Evolutionary conservation across 108 stramenopile genomes (phyloP).

Genomic region (Cyclotella atomus): DNA sequence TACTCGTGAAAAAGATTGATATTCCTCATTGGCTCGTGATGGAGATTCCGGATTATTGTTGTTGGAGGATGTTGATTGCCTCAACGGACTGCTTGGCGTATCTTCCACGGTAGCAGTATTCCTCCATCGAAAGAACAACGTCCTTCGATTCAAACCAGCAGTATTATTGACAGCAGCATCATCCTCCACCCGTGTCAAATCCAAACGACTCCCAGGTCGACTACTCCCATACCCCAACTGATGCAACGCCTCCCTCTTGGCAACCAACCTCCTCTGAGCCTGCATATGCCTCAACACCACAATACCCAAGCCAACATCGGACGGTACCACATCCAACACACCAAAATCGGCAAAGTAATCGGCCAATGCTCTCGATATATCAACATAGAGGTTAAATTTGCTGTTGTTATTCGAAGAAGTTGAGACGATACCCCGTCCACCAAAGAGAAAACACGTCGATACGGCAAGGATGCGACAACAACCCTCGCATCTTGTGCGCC

Average conservation of each 20-base stretch:
- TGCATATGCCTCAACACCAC: constrained; percentile 80
- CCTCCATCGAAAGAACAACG: constrained; percentile 43
- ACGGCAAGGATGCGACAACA: constrained; percentile 68
- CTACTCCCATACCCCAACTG: constrained; percentile 6
- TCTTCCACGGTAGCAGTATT: not conserved
- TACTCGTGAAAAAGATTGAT: constrained; percentile 43
- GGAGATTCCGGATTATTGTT: not conserved
- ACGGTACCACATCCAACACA: constrained; percentile 77
- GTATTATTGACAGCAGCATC: not conserved
- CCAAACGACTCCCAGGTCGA: not conserved
- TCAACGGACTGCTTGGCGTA: not conserved
- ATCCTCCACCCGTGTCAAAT: not conserved
- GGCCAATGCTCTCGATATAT: constrained; percentile 75
- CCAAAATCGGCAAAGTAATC: constrained; percentile 77
- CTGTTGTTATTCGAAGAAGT: constrained; percentile 38
- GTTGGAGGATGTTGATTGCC: not conserved
- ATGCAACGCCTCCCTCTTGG: constrained; percentile 46
- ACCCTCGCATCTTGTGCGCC: constrained; percentile 73
- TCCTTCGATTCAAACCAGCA: not conserved
- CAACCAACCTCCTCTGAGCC: constrained; percentile 59
- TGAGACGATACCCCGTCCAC: constrained; percentile 71
- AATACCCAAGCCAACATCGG: constrained; percentile 79
- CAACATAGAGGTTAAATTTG: constrained; percentile 52
- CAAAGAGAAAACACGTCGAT: constrained; percentile 87
- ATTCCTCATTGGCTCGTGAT: constrained; percentile 23